Conservation (phyloP, 257 asterid genomes). For the Vinca minor region DNA sequence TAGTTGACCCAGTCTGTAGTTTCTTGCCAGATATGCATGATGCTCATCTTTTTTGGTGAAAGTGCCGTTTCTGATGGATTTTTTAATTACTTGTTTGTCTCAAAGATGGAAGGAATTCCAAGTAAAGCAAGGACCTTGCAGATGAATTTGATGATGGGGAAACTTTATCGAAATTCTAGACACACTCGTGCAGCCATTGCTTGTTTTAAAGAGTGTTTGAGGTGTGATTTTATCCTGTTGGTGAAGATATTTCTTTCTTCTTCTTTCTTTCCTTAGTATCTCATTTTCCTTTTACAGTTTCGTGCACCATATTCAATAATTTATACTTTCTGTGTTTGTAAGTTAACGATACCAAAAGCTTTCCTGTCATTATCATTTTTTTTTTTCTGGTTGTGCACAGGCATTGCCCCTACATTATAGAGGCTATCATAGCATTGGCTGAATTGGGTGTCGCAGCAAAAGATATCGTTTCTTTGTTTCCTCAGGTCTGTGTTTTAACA, state of each 20-base stretch:
- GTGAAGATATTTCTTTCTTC: background rate
- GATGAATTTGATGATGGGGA: slow-evolving; percentile 87
- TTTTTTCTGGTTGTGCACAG: slow-evolving; percentile 33
- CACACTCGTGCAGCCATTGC: slow-evolving; percentile 84
- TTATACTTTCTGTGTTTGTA: background rate
- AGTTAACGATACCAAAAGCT: slow-evolving; percentile 1
- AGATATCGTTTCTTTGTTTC: slow-evolving; percentile 68
- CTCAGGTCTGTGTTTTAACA: slow-evolving; percentile 52
- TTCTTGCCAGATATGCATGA: background rate
- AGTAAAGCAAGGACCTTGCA: slow-evolving; percentile 81
- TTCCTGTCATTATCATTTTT: slow-evolving; percentile 1
- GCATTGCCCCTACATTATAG: slow-evolving; percentile 74
- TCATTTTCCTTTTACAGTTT: background rate
- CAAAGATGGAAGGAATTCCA: slow-evolving; percentile 91
- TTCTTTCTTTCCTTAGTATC: background rate
- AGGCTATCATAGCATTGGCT: slow-evolving; percentile 85
- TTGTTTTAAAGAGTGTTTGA: slow-evolving; percentile 89
- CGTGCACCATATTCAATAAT: background rate
- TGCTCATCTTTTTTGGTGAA: slow-evolving; percentile 1
- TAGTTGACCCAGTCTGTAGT: no score
- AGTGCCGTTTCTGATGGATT: background rate
- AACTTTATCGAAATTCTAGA: slow-evolving; percentile 81
- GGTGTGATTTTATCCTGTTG: slow-evolving; percentile 29
- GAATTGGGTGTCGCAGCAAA: slow-evolving; percentile 78
- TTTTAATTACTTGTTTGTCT: slow-evolving; percentile 7